phyloP scores from a whole-genome alignment of 1,284 basidiomycete genomes.

The Anthracocystis walkeri region DNA sequence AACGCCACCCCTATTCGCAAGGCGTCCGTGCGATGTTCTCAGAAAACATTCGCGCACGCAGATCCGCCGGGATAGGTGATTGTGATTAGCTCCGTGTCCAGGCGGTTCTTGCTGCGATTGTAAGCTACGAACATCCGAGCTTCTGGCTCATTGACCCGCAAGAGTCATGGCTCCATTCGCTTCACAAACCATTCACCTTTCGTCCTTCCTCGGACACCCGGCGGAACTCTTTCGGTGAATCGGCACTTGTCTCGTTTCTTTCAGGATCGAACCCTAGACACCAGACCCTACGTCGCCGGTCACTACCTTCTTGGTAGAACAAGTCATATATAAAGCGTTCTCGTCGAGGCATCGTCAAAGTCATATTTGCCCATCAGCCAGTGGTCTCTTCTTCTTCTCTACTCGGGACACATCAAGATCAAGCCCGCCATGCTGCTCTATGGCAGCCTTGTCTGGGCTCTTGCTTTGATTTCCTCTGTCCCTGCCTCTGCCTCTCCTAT shows the following conservation, averaged over 20 bases:
- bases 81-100: no score
- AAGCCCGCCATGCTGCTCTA: conserved; percentile 9
- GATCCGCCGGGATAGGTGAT: no score
- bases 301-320: no score
- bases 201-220: no score
- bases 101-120: background rate
- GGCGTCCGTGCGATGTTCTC: background rate
- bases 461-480: background rate
- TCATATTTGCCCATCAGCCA: background rate
- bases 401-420: background rate
- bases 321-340: background rate
- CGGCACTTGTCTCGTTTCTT: no score
- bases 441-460: conserved; percentile 16
- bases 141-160: no score
- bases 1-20: background rate
- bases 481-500: conserved; percentile 16
- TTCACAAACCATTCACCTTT: no score
- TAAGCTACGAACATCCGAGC: background rate
- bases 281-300: no score
- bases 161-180: no score
- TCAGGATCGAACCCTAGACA: no score
- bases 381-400: background rate
- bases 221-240: no score
- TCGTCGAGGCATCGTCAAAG: background rate
- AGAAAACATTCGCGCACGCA: no score